phyloP scores from a whole-genome alignment of 1,139 yeast species.

The Saccharomycopsis hybrid region DNA sequence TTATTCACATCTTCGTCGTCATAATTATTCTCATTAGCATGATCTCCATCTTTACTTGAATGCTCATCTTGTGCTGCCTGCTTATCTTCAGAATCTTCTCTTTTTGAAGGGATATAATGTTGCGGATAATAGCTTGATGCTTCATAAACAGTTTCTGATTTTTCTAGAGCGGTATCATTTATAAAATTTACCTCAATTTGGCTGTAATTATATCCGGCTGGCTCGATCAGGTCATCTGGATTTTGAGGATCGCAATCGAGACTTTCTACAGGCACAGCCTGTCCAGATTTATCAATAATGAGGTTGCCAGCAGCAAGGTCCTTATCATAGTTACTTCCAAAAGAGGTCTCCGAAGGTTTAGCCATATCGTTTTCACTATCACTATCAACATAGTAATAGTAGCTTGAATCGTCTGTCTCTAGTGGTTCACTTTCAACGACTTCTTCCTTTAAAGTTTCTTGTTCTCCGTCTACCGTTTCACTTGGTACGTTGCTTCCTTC shows the following conservation, averaged over 20 bases:
- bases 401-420: too few species aligned
- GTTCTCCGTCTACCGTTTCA: too few species aligned
- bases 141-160: background rate
- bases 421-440: too few species aligned
- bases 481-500: too few species aligned
- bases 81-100: background rate
- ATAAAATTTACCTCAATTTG: slow-evolving; percentile 10
- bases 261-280: background rate
- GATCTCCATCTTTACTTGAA: background rate
- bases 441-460: too few species aligned
- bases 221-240: slow-evolving; percentile 9
- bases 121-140: background rate
- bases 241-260: slow-evolving; percentile 17
- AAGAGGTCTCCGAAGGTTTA: background rate
- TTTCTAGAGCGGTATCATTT: slow-evolving; percentile 11
- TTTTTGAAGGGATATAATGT: background rate
- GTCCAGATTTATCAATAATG: background rate
- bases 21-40: background rate
- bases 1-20: background rate
- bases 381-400: background rate
- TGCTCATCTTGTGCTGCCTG: background rate
- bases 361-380: background rate
- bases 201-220: slow-evolving; percentile 1
- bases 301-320: too few species aligned
- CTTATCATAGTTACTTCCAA: too few species aligned